Evolutionary conservation across 768 basidiomycete species (phyloP).

Genomic region (Hygrophoropsis aurantiaca): DNA sequence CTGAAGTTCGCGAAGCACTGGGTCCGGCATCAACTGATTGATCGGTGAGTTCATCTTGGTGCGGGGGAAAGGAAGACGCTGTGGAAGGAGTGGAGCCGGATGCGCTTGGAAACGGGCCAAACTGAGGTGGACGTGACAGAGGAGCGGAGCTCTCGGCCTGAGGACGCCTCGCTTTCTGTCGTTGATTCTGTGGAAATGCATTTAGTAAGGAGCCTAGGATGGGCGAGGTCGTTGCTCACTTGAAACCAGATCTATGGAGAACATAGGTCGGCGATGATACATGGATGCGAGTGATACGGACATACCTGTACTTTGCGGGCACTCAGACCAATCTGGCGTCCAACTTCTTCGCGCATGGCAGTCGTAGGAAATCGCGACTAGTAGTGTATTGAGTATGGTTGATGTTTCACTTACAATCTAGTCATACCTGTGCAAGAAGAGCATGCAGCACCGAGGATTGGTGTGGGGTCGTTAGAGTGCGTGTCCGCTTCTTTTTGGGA

Average conservation of each 20-base stretch:
- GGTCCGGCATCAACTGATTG: slow-evolving; percentile 9
- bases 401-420: neutral
- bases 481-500: slow-evolving; percentile 68
- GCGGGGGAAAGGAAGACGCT: slow-evolving; percentile 13
- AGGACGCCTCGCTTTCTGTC: slow-evolving; percentile 82
- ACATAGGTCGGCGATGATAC: slow-evolving; percentile 11
- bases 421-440: slow-evolving; percentile 75
- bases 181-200: slow-evolving; percentile 64
- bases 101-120: slow-evolving; percentile 56
- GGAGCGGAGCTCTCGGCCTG: slow-evolving; percentile 58
- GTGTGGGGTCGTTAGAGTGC: slow-evolving; percentile 85
- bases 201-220: neutral
- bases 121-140: slow-evolving; percentile 56
- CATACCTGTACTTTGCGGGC: slow-evolving; percentile 88
- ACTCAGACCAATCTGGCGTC: slow-evolving; percentile 83
- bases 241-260: slow-evolving; percentile 82
- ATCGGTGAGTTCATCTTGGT: slow-evolving; percentile 8
- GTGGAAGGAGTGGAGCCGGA: slow-evolving; percentile 31
- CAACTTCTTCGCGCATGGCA: slow-evolving; percentile 84
- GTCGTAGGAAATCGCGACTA: slow-evolving; percentile 90
- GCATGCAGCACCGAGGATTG: slow-evolving; percentile 87
- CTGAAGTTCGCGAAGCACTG: slow-evolving; percentile 12
- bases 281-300: slow-evolving; percentile 11
- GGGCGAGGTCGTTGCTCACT: slow-evolving; percentile 36
- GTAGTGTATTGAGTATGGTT: neutral